Evolutionary conservation across 2,329 filamentous ascomycete genomes (phyloP).

Genomic region (Diaporthe australafricana): DNA sequence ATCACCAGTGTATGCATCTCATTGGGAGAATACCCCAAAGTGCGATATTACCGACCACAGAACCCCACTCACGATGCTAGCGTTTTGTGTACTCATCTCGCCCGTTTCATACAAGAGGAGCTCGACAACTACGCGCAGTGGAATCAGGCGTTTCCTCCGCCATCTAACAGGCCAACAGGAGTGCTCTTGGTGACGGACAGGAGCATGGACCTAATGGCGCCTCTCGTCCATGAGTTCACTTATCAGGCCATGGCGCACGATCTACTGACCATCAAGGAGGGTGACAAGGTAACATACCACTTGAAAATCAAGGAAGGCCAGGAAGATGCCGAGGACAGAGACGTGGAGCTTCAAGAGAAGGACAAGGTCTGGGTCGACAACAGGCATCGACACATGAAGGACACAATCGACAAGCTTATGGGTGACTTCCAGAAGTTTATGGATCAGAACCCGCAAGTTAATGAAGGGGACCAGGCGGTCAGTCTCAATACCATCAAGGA

Average conservation of each 20-base stretch:
- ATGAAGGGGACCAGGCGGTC: constrained; percentile 73
- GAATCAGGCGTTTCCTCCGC: constrained; percentile 86
- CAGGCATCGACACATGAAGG: constrained; percentile 96
- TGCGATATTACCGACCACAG: constrained; percentile 87
- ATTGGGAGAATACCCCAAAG: constrained; percentile 92
- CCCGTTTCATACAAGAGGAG: constrained; percentile 91
- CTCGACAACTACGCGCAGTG: constrained; percentile 89
- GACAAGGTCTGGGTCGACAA: constrained; percentile 97
- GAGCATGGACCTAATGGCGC: constrained; percentile 91
- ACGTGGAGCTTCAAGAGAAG: constrained; percentile 90
- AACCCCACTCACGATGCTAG: constrained; percentile 85
- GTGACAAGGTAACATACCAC: constrained; percentile 87
- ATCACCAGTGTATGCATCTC: constrained; percentile 89
- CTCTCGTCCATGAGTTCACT: constrained; percentile 94
- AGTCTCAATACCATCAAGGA: constrained; percentile 94
- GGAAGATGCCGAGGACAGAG: constrained; percentile 80
- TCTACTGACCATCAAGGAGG: constrained; percentile 86
- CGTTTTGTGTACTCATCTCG: constrained; percentile 88
- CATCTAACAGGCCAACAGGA: constrained; percentile 80
- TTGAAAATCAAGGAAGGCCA: constrained; percentile 82
- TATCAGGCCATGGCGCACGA: constrained; percentile 99
- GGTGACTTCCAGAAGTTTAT: constrained; percentile 93
- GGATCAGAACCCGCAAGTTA: constrained; percentile 91
- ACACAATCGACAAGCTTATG: constrained; percentile 94
- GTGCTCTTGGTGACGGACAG: constrained; percentile 89